Evolutionary conservation across 331 rosid species (phyloP).

Genomic region (Quercus lobata): DNA sequence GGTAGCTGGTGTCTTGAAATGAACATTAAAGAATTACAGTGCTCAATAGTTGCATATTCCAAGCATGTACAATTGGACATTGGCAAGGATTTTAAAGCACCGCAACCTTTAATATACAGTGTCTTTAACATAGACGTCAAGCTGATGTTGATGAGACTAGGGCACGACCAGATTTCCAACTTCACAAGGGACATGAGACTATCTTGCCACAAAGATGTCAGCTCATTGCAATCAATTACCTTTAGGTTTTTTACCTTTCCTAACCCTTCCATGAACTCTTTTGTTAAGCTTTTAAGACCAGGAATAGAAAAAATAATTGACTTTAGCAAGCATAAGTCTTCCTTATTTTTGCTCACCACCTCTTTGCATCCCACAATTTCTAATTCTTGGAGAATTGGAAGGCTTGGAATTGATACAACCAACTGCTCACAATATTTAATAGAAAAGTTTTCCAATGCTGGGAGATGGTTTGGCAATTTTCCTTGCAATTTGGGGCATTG

Average conservation of each 20-base stretch:
- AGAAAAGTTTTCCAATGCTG: neutral
- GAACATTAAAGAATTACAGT: neutral
- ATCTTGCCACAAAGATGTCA: neutral
- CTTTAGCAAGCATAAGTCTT: neutral
- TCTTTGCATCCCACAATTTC: neutral
- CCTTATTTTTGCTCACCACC: neutral
- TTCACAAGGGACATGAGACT: neutral
- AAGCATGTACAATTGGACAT: constrained; percentile 6
- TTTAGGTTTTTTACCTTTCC: neutral
- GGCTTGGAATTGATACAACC: neutral
- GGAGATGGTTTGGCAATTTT: neutral
- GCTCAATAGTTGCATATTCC: neutral
- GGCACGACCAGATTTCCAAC: neutral
- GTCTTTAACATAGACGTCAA: too few relatives aligned
- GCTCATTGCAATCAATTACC: neutral
- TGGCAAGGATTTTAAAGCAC: neutral
- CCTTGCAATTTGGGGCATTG: neutral
- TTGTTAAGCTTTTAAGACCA: neutral
- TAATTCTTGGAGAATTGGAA: neutral
- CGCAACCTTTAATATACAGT: too few relatives aligned
- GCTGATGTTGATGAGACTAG: neutral
- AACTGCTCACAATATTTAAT: neutral
- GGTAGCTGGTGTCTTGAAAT: neutral
- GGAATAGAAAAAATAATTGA: neutral
- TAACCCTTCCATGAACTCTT: neutral